Base-by-base conservation (phyloP, 2,329 filamentous ascomycete genomes). In the Rosellinia necatrix region DNA sequence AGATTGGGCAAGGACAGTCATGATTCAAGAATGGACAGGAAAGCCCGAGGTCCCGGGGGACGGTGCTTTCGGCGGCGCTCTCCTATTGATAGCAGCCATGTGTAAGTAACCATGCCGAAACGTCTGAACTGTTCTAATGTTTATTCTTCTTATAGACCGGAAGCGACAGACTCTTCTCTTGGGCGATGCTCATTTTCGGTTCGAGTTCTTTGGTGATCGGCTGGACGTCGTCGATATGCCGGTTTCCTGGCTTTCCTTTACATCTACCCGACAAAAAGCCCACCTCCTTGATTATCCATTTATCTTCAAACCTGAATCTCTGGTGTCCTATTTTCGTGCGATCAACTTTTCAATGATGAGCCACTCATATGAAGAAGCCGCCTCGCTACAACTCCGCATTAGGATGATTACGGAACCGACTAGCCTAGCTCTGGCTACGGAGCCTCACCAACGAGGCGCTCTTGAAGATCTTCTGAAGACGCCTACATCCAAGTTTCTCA, bases 301-400 rank as follows among this genome's bases (percentile, higher is more conserved):
- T 68, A 78, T 97, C 0, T 96, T 97, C 66, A 85, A 82, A 17
- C 81, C 87, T 0, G 80, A 86, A 0, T 84, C 85, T 1, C 75
- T 96, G 2, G 87, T 96, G 2, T 86, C 85, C 0, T 96, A 92
- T 70, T 97, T 97, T 70, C 87, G 93, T 15, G 85, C 91, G 3
- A 87, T 96, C 67, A 97, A 96, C 69, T 91, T 94, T 66, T 85
- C 90, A 0, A 82, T 83, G 13, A 97, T 97, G 93, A 90, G 87
- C 63, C 84, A 86, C 55, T 83, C 88, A 13, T 92, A 87, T 65
- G 89, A 94, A 66, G 82, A 86, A 61, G 85, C 89, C 0, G 82
- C 77, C 56, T 84, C 82, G 0, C 71, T 84, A 0, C 78, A 80
- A 60, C 80, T 76, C 29, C 76, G 82, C 13, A 83, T 87, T 65